Conservation (phyloP, 2,329 filamentous ascomycete species). For the Colletotrichum tofieldiae region DNA sequence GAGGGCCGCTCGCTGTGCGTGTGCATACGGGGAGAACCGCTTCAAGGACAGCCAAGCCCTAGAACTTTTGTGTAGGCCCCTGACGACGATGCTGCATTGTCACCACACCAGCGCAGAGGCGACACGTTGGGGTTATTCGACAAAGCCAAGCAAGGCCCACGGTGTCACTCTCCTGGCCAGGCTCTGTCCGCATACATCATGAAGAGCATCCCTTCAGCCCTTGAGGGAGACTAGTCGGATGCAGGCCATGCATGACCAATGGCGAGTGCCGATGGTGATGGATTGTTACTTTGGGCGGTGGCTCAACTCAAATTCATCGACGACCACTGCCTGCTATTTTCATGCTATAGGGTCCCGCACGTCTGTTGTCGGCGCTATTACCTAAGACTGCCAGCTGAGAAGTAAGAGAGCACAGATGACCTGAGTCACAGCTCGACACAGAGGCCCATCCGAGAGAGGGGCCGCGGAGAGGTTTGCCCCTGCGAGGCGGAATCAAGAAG, state of each 20-base stretch:
- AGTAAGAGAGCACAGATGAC: conserved; percentile 12
- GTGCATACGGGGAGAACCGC: conserved; percentile 16
- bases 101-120: conserved; percentile 31
- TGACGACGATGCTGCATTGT: conserved; percentile 34
- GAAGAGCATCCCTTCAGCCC: conserved; percentile 25
- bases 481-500: conserved; percentile 16
- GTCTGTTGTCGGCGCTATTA: conserved; percentile 27
- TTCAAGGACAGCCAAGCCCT: conserved; percentile 24
- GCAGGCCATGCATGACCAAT: conserved; percentile 14
- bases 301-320: conserved; percentile 3
- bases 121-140: conserved; percentile 3
- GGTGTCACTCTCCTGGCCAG: conserved; percentile 21
- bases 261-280: conserved; percentile 24
- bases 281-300: conserved; percentile 35
- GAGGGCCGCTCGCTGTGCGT: conserved; percentile 16
- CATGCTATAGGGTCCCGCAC: conserved; percentile 27
- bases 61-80: conserved; percentile 33
- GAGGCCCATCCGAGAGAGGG: conserved; percentile 24
- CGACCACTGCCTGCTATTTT: conserved; percentile 1
- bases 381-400: conserved; percentile 27
- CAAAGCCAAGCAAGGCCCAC: conserved; percentile 23
- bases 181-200: conserved; percentile 21
- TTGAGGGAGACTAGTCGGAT: conserved; percentile 10
- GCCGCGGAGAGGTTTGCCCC: conserved; percentile 14
- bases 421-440: conserved; percentile 25